These are phyloP conservation scores for Metschnikowia reukaufii DNA, from an alignment of 805 yeast species.

Conservation along the genomic window DNA sequence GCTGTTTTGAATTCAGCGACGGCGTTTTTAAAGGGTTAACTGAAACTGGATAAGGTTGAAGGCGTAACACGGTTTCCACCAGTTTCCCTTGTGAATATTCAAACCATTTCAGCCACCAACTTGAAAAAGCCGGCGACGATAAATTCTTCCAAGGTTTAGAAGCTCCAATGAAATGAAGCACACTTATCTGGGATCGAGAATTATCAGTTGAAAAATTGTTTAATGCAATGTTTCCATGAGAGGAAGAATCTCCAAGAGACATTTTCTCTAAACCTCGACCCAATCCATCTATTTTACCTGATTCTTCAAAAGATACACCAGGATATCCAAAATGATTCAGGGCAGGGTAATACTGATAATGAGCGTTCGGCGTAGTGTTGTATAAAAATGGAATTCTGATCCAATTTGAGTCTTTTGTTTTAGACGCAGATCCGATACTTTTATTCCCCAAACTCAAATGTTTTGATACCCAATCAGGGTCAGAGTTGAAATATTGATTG, in stretches of 20 bases:
- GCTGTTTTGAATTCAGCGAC: background rate
- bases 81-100: slow-evolving; percentile 28
- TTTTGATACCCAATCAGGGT: slow-evolving; percentile 41
- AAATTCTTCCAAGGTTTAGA: slow-evolving; percentile 53
- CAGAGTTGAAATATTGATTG: slow-evolving; percentile 64
- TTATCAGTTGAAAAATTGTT: slow-evolving; percentile 8
- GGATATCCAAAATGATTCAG: slow-evolving; percentile 45
- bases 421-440: background rate
- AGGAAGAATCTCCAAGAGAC: background rate
- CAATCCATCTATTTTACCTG: background rate
- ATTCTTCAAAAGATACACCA: background rate
- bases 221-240: slow-evolving; percentile 9
- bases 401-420: slow-evolving; percentile 48
- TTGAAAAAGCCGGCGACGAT: slow-evolving; percentile 22
- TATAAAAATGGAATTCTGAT: slow-evolving; percentile 71
- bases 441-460: slow-evolving; percentile 10
- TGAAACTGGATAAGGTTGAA: slow-evolving; percentile 2
- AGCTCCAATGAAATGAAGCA: slow-evolving; percentile 69
- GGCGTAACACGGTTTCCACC: slow-evolving; percentile 22
- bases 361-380: slow-evolving; percentile 71
- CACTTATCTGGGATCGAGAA: slow-evolving; percentile 37
- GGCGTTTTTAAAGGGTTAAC: slow-evolving; percentile 6
- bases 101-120: slow-evolving; percentile 44
- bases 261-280: background rate
- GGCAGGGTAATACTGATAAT: slow-evolving; percentile 75